Base-by-base conservation (phyloP, 2,329 filamentous ascomycete species). In the Talaromyces sp. region DNA sequence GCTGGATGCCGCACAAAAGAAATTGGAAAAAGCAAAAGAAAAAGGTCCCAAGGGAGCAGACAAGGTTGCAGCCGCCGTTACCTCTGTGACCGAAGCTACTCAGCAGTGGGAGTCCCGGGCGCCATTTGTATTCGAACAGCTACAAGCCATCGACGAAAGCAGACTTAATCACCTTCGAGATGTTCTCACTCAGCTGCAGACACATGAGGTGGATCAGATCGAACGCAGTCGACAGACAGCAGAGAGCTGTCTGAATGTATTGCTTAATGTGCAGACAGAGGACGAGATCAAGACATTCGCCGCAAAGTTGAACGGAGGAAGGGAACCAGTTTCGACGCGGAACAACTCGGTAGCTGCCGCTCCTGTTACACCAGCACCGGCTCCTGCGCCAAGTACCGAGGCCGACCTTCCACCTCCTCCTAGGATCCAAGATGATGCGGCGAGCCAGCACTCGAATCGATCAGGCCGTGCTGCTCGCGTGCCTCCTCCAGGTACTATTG, bases 51-150 rank as follows among this genome's bases (percentile, higher is more conserved):
- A 88, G 61, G 77, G 76, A 72, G 85, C 89, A 2, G 87, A 88
- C 66, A 96, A 95, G 77, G 86, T 95, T 45, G 91, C 93, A 51
- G 85, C 85, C 68, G 93, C 92, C 13, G 84, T 87, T 11, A 82
- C 87, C 19, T 89, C 88, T 69, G 86, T 96, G 51, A 91, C 96
- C 69, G 88, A 88, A 67, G 90, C 92, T n/a, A 87, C 84, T 53
- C 86, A 89, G 69, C 91, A 96, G 75, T 99, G 95, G 95, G 89
- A 97, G 64, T 93, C 92, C 0, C 93, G 97, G 77, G 92, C 95
- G 15, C 95, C 95, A 1, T 98, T 92, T 78, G 90, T 97, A 67
- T 97, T 96, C 74, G 95, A 99, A 79, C 91, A 89, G 67, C 86
- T 99, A 29, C 95, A 99, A 76, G 90, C 91, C 5, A 82, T 96